Conservation (phyloP, 1,284 basidiomycete genomes). For the Pyrrhoderma noxium region DNA sequence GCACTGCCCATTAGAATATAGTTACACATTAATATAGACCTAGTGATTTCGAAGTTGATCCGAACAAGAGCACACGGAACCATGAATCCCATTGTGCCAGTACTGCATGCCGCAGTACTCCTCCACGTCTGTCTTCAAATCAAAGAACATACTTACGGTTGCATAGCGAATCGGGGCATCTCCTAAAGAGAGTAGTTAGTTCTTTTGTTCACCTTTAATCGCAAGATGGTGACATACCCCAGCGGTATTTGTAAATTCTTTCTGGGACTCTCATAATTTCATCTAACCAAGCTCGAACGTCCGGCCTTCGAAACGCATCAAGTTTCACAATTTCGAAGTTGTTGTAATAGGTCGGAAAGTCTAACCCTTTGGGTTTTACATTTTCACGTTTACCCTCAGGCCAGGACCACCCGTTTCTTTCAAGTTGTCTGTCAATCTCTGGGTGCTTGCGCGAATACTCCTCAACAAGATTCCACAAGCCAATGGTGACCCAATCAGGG, state of each 20-base stretch:
- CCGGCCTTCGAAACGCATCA: constrained; percentile 13
- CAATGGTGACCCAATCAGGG: constrained; percentile 16
- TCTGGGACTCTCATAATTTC: constrained; percentile 18
- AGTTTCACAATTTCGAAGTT: constrained; percentile 17
- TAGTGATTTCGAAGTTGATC: not conserved
- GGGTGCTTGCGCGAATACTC: constrained; percentile 5
- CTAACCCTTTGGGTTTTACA: constrained; percentile 1
- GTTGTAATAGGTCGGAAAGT: constrained; percentile 16
- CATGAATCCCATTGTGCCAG: constrained; percentile 17
- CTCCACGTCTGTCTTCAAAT: constrained; percentile 13
- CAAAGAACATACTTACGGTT: constrained; percentile 16
- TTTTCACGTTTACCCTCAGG: constrained; percentile 10
- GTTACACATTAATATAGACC: no score
- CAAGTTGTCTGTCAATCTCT: constrained; percentile 6
- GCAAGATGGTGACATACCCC: constrained; percentile 13
- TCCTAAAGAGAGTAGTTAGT: constrained; percentile 3
- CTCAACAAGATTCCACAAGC: constrained; percentile 14
- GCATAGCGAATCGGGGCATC: constrained; percentile 16
- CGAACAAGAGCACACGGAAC: constrained; percentile 6
- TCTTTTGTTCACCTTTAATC: not conserved
- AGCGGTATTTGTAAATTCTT: constrained; percentile 18
- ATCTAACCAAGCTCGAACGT: constrained; percentile 16
- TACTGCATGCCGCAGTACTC: constrained; percentile 16
- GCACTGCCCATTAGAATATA: no score
- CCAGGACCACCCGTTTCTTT: constrained; percentile 13